Percentiles rank a stretch among this genome's conserved stretches.
Conservation (phyloP, 2,329 filamentous ascomycete species). For the Cyphellophora attinorum region DNA sequence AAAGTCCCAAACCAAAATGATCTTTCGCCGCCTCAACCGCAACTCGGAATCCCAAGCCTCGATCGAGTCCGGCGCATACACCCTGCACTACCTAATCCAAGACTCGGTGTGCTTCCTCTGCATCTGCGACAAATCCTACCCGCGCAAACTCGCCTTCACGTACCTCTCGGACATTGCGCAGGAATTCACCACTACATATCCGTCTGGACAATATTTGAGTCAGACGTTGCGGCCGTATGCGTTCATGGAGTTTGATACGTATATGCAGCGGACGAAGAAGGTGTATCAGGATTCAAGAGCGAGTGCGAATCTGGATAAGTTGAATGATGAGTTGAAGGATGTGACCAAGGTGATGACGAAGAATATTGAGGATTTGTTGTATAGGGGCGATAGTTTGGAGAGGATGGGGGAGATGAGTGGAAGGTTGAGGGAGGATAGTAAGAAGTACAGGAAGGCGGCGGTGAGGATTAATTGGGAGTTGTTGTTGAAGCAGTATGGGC, state of each 20-base stretch:
- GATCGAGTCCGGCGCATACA: constrained; percentile 78
- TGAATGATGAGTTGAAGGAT: constrained; percentile 94
- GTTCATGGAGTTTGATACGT: constrained; percentile 96
- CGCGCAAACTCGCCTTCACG: constrained; percentile 95
- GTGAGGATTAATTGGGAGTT: constrained; percentile 98
- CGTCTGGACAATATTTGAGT: constrained; percentile 60
- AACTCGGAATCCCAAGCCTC: constrained; percentile 84
- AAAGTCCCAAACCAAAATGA: constrained; percentile 82
- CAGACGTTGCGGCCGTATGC: constrained; percentile 79
- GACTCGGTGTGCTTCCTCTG: constrained; percentile 80
- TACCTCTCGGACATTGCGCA: constrained; percentile 86
- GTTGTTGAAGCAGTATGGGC: constrained; percentile 83
- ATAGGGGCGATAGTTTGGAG: constrained; percentile 87
- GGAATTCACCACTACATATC: constrained; percentile 86
- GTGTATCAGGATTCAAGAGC: constrained; percentile 90
- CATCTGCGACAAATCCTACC: constrained; percentile 89
- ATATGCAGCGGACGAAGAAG: constrained; percentile 85
- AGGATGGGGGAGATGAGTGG: constrained; percentile 93
- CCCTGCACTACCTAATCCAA: constrained; percentile 78
- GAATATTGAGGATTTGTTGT: constrained; percentile 96
- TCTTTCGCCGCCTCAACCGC: constrained; percentile 78
- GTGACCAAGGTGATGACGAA: constrained; percentile 99
- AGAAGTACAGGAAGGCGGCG: constrained; percentile 86
- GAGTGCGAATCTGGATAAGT: constrained; percentile 81
- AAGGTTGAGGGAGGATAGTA: constrained; percentile 79